Evolutionary conservation across 78 protist genomes (phyloP).

Genomic region (Planoprotostelium fungivorum): DNA sequence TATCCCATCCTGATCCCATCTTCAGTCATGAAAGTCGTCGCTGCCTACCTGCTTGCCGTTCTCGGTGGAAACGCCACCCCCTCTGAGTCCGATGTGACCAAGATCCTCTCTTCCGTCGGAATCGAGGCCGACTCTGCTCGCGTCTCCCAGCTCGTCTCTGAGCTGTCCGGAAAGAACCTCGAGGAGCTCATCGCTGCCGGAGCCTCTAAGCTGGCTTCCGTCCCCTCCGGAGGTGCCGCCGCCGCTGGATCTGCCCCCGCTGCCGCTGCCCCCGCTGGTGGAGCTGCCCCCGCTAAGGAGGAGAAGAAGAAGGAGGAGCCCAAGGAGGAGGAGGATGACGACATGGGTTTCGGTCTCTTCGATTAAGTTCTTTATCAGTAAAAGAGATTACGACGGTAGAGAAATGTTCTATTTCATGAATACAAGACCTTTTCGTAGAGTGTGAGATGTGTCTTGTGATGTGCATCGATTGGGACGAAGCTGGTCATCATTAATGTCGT

Average conservation of each 20-base stretch:
- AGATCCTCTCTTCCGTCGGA: conserved; percentile 53
- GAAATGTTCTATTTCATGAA: too few species aligned
- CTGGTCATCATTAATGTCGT: neutral
- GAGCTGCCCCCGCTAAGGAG: conserved; percentile 29
- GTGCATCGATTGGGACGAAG: neutral
- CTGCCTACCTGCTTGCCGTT: conserved; percentile 56
- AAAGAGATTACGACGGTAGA: too few species aligned
- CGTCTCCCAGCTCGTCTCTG: conserved; percentile 29
- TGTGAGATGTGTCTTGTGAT: neutral
- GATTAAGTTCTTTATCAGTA: conserved; percentile 28
- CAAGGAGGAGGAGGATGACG: conserved; percentile 39
- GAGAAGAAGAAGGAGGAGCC: conserved; percentile 46
- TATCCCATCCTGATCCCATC: neutral
- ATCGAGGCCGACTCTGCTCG: conserved; percentile 47
- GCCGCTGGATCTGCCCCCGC: conserved; percentile 42
- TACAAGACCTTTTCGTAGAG: too few species aligned
- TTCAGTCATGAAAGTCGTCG: conserved; percentile 42
- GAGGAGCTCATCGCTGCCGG: conserved; percentile 47
- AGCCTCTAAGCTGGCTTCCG: conserved; percentile 43
- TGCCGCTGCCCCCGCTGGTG: conserved; percentile 45
- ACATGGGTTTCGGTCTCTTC: conserved; percentile 61
- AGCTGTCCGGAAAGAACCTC: conserved; percentile 56
- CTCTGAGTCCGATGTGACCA: conserved; percentile 35
- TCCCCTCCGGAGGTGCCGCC: conserved; percentile 53
- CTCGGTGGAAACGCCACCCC: conserved; percentile 69